Conservation (phyloP, 176 grass and related monocot genomes). For the Calamus simplicifolius region DNA sequence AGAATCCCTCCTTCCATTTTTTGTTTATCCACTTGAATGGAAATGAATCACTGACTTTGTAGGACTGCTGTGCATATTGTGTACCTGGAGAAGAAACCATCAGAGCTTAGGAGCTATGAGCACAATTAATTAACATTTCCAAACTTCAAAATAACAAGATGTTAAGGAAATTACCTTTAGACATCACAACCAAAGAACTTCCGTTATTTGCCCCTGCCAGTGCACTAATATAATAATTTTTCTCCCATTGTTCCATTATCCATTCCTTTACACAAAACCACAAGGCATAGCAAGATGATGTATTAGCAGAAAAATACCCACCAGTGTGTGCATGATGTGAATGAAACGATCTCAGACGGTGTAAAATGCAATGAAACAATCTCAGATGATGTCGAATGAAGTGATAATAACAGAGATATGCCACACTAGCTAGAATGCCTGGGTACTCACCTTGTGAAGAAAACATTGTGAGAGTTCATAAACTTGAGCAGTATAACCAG, state of each 20-base stretch:
- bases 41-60: slow-evolving; percentile 92
- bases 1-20: slow-evolving; percentile 93
- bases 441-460: slow-evolving; percentile 61
- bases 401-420: slow-evolving; percentile 2
- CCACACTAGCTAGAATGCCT: background rate
- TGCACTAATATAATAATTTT: slow-evolving; percentile 78
- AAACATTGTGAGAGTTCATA: slow-evolving; percentile 76
- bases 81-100: slow-evolving; percentile 49
- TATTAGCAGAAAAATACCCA: no score
- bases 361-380: slow-evolving; percentile 2
- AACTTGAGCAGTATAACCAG: slow-evolving; percentile 71
- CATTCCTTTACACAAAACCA: slow-evolving; percentile 49
- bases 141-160: background rate
- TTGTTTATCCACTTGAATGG: slow-evolving; percentile 99
- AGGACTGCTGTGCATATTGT: slow-evolving; percentile 86
- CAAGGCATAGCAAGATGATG: slow-evolving; percentile 2
- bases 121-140: slow-evolving; percentile 1
- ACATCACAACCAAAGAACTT: slow-evolving; percentile 91
- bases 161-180: slow-evolving; percentile 50
- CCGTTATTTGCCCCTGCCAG: slow-evolving; percentile 72
- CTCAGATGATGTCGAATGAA: background rate
- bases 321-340: background rate
- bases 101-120: slow-evolving; percentile 7
- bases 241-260: slow-evolving; percentile 99
- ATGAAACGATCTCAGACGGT: slow-evolving; percentile 5